A percentile compares a stretch with the other conserved stretches of the same genome.
These are phyloP conservation scores for Aureobasidium sp. DNA, from an alignment of 2,329 filamentous ascomycete species.

Conservation along the genomic window DNA sequence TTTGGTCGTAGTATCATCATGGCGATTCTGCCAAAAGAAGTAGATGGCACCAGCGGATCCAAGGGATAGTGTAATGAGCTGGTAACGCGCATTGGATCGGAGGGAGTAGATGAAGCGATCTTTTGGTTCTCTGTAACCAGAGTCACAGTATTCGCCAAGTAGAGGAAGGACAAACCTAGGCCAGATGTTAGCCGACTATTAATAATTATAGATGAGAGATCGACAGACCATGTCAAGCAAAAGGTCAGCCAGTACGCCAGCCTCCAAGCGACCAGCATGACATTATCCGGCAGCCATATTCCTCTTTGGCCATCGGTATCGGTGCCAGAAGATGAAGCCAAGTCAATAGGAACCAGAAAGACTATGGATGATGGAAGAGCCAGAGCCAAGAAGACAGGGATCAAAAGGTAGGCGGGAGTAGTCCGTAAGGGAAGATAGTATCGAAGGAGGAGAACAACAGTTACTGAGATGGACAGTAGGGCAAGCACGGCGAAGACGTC, in stretches of 20 bases:
- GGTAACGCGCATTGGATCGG: constrained; percentile 79
- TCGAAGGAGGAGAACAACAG: constrained; percentile 76
- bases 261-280: constrained; percentile 82
- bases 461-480: constrained; percentile 62
- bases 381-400: constrained; percentile 94
- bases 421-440: constrained; percentile 84
- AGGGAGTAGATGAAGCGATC: constrained; percentile 77
- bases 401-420: constrained; percentile 79
- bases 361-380: constrained; percentile 87
- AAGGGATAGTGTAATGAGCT: constrained; percentile 66
- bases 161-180: constrained; percentile 79
- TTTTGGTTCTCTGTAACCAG: constrained; percentile 81
- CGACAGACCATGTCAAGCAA: constrained; percentile 72
- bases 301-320: constrained; percentile 61
- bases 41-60: constrained; percentile 69
- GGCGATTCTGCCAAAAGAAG: constrained; percentile 68
- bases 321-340: constrained; percentile 73
- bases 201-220: neutral
- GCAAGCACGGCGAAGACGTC: constrained; percentile 67
- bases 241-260: constrained; percentile 98
- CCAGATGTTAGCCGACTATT: neutral
- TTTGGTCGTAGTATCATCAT: constrained; percentile 34
- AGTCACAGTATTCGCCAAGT: constrained; percentile 88
- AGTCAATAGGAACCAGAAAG: constrained; percentile 87
- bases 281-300: constrained; percentile 74